A percentile compares a stretch with the other conserved stretches of the same genome.
These are phyloP conservation scores for Lachnellula subtilissima DNA, from an alignment of 2,329 filamentous ascomycete genomes.

Conservation along the genomic window DNA sequence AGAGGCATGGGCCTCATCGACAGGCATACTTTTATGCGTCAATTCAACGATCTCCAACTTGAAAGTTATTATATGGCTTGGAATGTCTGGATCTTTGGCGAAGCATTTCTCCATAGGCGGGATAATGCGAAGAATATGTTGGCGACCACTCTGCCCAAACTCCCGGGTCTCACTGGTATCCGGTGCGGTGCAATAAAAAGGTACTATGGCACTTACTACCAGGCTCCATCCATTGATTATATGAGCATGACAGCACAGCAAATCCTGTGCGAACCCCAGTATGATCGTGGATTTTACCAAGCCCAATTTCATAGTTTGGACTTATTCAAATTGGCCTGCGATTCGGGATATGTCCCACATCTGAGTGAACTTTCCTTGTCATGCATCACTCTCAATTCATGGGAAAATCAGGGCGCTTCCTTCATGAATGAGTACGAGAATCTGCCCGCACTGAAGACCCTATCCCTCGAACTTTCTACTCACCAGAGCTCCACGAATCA, in stretches of 20 bases:
- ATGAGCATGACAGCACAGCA: neutral
- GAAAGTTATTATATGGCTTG: neutral
- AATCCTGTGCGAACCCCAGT: neutral
- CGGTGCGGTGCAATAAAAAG: neutral
- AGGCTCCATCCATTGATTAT: neutral
- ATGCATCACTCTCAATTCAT: neutral
- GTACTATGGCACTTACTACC: neutral
- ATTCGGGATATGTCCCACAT: neutral
- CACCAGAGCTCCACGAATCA: neutral
- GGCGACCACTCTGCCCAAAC: neutral
- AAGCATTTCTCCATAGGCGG: neutral
- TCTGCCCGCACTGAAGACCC: neutral
- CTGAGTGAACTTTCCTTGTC: neutral
- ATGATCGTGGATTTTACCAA: neutral
- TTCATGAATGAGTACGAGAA: too few relatives aligned
- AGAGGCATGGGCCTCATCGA: neutral
- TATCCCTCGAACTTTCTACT: neutral
- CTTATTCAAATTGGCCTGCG: neutral
- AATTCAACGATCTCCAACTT: neutral
- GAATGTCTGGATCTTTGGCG: neutral
- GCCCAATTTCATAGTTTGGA: neutral
- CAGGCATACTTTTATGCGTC: neutral
- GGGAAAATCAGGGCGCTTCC: neutral
- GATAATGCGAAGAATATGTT: neutral
- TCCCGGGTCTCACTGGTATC: neutral